Evolutionary conservation across 2,329 filamentous ascomycete species (phyloP).

Genomic region (Pseudonectria foliicola): DNA sequence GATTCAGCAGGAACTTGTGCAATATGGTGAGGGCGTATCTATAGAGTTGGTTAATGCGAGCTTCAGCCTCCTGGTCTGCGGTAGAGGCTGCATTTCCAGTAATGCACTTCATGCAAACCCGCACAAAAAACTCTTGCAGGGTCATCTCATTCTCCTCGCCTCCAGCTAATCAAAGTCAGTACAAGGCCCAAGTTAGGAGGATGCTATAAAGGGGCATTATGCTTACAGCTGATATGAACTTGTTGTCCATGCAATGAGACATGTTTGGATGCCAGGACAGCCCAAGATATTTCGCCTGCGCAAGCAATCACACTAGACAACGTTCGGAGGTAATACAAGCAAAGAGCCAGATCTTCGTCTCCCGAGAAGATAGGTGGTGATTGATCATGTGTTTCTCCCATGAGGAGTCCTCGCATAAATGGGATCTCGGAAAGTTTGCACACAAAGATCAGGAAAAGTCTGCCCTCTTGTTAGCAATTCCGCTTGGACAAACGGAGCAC

Average conservation of each 20-base stretch:
- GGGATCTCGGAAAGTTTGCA: slow-evolving; percentile 49
- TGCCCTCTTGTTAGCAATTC: slow-evolving; percentile 25
- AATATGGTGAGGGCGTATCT: slow-evolving; percentile 63
- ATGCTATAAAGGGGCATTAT: no score
- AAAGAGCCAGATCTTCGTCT: slow-evolving; percentile 67
- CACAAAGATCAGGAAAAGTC: slow-evolving; percentile 55
- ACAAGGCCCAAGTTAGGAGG: background rate
- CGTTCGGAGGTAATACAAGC: slow-evolving; percentile 69
- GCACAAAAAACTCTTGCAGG: slow-evolving; percentile 61
- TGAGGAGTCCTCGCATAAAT: slow-evolving; percentile 35
- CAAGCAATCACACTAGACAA: slow-evolving; percentile 65
- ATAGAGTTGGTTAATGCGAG: slow-evolving; percentile 59
- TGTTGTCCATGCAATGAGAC: slow-evolving; percentile 21
- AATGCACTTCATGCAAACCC: slow-evolving; percentile 58
- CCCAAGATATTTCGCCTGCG: slow-evolving; percentile 62
- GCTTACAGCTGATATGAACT: slow-evolving; percentile 45
- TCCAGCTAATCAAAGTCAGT: slow-evolving; percentile 33
- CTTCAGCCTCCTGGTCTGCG: slow-evolving; percentile 19
- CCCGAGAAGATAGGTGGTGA: slow-evolving; percentile 30
- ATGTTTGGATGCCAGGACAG: slow-evolving; percentile 56
- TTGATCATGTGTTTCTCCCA: slow-evolving; percentile 12
- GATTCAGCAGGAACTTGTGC: slow-evolving; percentile 60
- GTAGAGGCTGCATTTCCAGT: slow-evolving; percentile 16
- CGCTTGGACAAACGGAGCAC: background rate
- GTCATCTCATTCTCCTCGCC: slow-evolving; percentile 48